These are phyloP conservation scores for Cyclotella baltica DNA, from an alignment of 108 stramenopile genomes.

Conservation along the genomic window DNA sequence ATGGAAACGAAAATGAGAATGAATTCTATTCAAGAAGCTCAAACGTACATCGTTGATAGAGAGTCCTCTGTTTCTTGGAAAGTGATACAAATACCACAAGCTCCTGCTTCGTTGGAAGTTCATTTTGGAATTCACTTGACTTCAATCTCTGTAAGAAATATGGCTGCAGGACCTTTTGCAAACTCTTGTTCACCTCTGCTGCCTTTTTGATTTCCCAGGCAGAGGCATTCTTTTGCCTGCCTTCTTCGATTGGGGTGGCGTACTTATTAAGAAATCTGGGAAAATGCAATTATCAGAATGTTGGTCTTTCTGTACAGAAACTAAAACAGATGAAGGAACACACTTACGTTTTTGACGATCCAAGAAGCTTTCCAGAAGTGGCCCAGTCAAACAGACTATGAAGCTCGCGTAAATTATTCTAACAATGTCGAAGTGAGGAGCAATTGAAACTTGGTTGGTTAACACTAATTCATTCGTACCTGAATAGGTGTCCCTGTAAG, in stretches of 20 bases:
- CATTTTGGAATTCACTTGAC: slow-evolving; percentile 78
- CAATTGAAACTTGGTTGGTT: no score
- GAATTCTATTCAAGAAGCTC: not conserved
- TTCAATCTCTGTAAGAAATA: slow-evolving; percentile 92
- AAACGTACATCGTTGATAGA: slow-evolving; percentile 80
- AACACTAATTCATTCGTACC: no score
- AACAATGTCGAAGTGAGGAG: no score
- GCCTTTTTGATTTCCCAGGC: slow-evolving; percentile 66
- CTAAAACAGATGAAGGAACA: no score
- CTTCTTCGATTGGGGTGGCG: slow-evolving; percentile 80
- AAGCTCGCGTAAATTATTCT: slow-evolving; percentile 84
- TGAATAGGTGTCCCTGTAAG: slow-evolving; percentile 78
- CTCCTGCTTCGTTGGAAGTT: slow-evolving; percentile 92
- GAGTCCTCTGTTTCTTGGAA: slow-evolving; percentile 77
- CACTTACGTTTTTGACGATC: slow-evolving; percentile 52
- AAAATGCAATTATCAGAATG: not conserved
- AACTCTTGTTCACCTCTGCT: slow-evolving; percentile 67
- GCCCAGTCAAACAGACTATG: slow-evolving; percentile 95
- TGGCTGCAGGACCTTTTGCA: slow-evolving; percentile 81
- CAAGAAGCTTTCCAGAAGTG: slow-evolving; percentile 72
- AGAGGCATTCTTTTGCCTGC: slow-evolving; percentile 77
- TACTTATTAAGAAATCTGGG: slow-evolving; percentile 67
- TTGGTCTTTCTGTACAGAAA: no score
- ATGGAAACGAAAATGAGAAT: not conserved
- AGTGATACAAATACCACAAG: slow-evolving; percentile 92